phyloP scores from a whole-genome alignment of 1,139 yeast genomes.

The Diutina sp. region DNA sequence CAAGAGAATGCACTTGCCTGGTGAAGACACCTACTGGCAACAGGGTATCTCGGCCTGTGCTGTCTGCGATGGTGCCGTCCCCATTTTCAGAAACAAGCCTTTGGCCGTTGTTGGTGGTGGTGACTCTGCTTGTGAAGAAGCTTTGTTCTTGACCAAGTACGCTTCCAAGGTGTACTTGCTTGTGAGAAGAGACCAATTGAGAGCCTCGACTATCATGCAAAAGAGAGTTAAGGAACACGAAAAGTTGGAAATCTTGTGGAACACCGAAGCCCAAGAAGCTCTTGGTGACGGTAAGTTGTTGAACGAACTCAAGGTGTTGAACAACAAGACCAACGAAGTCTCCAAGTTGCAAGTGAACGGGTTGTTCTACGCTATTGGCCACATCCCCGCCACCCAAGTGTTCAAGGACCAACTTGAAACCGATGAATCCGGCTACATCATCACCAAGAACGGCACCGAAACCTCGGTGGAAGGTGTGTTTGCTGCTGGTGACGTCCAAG shows the following conservation, averaged over 20 bases:
- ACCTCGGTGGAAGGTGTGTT: slow-evolving; percentile 89
- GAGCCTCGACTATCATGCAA: slow-evolving; percentile 96
- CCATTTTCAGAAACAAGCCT: slow-evolving; percentile 95
- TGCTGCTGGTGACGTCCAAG: slow-evolving; percentile 99
- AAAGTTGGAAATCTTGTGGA: slow-evolving; percentile 81
- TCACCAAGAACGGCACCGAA: slow-evolving; percentile 76
- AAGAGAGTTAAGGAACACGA: slow-evolving; percentile 76
- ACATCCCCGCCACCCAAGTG: slow-evolving; percentile 83
- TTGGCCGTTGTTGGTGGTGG: slow-evolving; percentile 98
- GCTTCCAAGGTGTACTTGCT: slow-evolving; percentile 89
- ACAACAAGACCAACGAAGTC: slow-evolving; percentile 60
- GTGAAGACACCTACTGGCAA: slow-evolving; percentile 98
- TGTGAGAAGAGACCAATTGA: slow-evolving; percentile 85
- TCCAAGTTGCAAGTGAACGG: slow-evolving; percentile 74
- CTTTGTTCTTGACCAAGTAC: slow-evolving; percentile 87
- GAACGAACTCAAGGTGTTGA: slow-evolving; percentile 44
- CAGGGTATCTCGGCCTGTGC: slow-evolving; percentile 98
- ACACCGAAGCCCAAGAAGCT: slow-evolving; percentile 79
- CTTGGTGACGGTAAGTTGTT: slow-evolving; percentile 84
- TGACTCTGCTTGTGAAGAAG: slow-evolving; percentile 99
- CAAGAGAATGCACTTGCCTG: slow-evolving; percentile 84
- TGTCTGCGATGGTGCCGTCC: slow-evolving; percentile 98
- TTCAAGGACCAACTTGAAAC: slow-evolving; percentile 69
- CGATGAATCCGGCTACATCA: slow-evolving; percentile 79
- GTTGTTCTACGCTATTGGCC: slow-evolving; percentile 95